Conservation (phyloP, 768 basidiomycete genomes). For the Boletus eberwhitei region DNA sequence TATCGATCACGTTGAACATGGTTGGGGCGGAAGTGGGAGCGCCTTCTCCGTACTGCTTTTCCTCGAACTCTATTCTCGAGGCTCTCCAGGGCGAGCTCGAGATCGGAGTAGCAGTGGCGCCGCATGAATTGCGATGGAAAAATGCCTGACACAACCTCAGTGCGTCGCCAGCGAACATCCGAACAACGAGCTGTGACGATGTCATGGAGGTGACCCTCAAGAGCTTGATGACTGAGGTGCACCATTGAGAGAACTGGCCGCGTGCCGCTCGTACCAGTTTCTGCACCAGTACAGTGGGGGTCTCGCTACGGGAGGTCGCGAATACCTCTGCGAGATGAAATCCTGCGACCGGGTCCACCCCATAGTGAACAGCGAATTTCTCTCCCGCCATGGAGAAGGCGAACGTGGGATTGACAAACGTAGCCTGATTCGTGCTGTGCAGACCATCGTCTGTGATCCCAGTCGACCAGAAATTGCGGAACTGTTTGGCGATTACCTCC, state of each 20-base stretch:
- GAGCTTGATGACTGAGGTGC: conserved; percentile 17
- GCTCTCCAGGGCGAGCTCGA: conserved; percentile 23
- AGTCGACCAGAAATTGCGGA: conserved; percentile 24
- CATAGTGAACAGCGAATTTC: conserved; percentile 29
- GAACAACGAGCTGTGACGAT: conserved; percentile 18
- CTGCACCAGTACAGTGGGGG: conserved; percentile 9
- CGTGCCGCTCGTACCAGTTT: conserved; percentile 19
- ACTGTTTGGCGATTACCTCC: conserved; percentile 14
- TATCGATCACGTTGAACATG: conserved; percentile 33
- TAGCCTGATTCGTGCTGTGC: conserved; percentile 10
- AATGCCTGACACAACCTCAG: conserved; percentile 29
- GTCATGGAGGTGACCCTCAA: not conserved
- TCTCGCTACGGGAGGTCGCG: conserved; percentile 3
- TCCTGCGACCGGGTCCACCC: conserved; percentile 27
- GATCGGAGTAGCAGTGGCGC: conserved; percentile 17
- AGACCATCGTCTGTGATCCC: conserved; percentile 27
- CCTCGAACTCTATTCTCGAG: conserved; percentile 22
- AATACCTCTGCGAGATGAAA: conserved; percentile 33
- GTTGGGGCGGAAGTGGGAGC: conserved; percentile 22
- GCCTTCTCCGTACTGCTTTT: conserved; percentile 15
- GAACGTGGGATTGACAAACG: conserved; percentile 30
- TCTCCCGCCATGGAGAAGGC: conserved; percentile 24
- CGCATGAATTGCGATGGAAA: conserved; percentile 3
- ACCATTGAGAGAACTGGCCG: conserved; percentile 28
- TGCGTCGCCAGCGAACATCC: conserved; percentile 31